Conservation (phyloP, 2,329 filamentous ascomycete genomes). For the Dactylellina leptospora region DNA sequence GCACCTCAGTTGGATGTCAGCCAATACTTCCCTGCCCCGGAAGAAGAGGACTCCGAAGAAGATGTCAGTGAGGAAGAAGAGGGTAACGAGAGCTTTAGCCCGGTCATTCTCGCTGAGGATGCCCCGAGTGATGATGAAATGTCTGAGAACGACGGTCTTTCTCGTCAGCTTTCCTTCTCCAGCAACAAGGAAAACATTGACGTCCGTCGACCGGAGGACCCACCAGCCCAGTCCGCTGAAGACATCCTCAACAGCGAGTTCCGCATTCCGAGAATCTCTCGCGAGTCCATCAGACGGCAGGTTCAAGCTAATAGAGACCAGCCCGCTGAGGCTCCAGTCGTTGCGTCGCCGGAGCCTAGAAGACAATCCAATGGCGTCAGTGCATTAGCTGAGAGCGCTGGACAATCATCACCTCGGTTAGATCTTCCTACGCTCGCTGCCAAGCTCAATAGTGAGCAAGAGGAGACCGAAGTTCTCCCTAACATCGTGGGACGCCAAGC, state of each 20-base stretch:
- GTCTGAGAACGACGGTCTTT: constrained; percentile 42
- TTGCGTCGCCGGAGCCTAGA: constrained; percentile 38
- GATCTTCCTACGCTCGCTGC: constrained; percentile 44
- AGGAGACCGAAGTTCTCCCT: constrained; percentile 40
- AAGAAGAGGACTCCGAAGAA: constrained; percentile 56
- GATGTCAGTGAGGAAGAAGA: constrained; percentile 49
- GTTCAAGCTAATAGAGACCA: constrained; percentile 73
- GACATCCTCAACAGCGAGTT: constrained; percentile 53
- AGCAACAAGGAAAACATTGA: constrained; percentile 54
- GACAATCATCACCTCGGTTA: constrained; percentile 19
- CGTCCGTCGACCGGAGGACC: constrained; percentile 42
- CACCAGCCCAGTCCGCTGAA: constrained; percentile 52
- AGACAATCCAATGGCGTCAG: constrained; percentile 43
- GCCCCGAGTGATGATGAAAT: constrained; percentile 58
- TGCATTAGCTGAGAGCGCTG: constrained; percentile 7
- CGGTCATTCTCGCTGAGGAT: constrained; percentile 54
- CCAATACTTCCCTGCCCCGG: constrained; percentile 64
- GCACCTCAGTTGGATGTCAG: constrained; percentile 27
- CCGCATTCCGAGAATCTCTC: constrained; percentile 75
- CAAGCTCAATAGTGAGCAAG: constrained; percentile 42
- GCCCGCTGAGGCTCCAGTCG: constrained; percentile 62
- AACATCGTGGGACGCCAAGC: constrained; percentile 46
- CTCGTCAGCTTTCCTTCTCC: constrained; percentile 47
- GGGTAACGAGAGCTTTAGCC: constrained; percentile 54
- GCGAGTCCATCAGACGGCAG: constrained; percentile 90